Conservation (phyloP, 257 asterid species). For the Gardenia jasminoides region DNA sequence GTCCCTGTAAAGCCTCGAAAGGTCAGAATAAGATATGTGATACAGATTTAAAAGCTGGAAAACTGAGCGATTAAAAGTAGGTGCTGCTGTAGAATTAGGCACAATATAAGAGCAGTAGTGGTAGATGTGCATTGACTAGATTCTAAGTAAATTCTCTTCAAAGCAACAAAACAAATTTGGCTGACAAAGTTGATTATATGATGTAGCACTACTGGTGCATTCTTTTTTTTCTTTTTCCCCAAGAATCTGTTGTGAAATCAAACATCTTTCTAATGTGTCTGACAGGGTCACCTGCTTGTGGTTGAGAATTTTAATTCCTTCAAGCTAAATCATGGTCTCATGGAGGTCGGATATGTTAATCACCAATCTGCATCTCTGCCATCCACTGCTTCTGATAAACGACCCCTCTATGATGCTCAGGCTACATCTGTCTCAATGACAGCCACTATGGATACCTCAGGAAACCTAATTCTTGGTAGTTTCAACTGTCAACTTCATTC, state of each 20-base stretch:
- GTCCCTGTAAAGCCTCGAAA: constrained; percentile 92
- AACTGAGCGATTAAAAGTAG: neutral
- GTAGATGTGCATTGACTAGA: neutral
- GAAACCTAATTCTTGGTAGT: constrained; percentile 82
- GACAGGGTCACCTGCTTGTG: constrained; percentile 88
- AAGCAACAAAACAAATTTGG: neutral
- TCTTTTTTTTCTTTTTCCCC: neutral
- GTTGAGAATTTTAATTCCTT: constrained; percentile 69
- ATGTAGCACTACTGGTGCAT: neutral
- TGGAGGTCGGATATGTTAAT: constrained; percentile 82
- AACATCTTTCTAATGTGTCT: constrained; percentile 24
- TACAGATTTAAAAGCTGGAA: neutral
- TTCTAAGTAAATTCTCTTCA: neutral
- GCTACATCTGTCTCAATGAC: constrained; percentile 83
- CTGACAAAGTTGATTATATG: neutral
- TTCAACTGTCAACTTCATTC: constrained; percentile 1
- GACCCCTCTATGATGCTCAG: constrained; percentile 42
- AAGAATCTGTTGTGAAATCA: constrained; percentile 9
- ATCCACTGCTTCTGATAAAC: constrained; percentile 34
- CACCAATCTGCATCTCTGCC: constrained; percentile 62
- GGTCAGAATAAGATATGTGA: constrained; percentile 40
- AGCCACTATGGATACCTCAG: constrained; percentile 82
- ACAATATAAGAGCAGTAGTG: neutral
- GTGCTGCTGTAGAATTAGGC: neutral
- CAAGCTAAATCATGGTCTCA: constrained; percentile 86